Base-by-base conservation (phyloP, 1,284 basidiomycete species). In the Leccinum angustisporum region DNA sequence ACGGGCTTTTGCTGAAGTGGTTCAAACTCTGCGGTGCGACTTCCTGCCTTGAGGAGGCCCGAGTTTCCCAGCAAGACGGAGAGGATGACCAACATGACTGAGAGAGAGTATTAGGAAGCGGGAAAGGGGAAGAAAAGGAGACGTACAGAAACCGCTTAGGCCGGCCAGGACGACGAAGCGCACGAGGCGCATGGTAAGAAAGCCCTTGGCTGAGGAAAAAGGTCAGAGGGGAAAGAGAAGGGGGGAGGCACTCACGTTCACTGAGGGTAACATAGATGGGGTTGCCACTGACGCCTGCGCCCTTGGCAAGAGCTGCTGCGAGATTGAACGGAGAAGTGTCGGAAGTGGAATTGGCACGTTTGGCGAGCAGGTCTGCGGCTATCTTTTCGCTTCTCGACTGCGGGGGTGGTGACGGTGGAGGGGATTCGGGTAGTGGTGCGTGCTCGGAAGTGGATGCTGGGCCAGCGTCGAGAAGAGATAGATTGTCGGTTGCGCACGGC, bases 1-100 rank as follows among this genome's bases (percentile, higher is more conserved):
- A 94, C 89, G 0, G 86, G 81, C 69, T 93, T 94, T 46, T 90
- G 90, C 70, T 88, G 83, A 13, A 83, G 77, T 13, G 91, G 88
- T 67, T 93, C 87, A 70, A 92, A 94, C 69, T 94, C 87, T 36
- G 88, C 77, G 66, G 88, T 84, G 34, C 83, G 83, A 40, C 90
- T 89, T 1, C 91, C 93, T 8, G 92, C 88, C 78, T 96, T 97
- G 78, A 97, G 85, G 50, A 97, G 81, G 9, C 95, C 95, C 31
- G 92, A 91, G 72, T 94, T 96, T 76, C 97, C 96, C 71, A 97
- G 85, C 67, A 97, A 82, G 54, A 97, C 88, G 0, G 93, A 91
- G 52, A 97, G 78, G 50, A 96, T 80, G 56, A 95, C 92, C 60
- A 97, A 79, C 70, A 92, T 81, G 72, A 91, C 89, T 91, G 65